Base-by-base conservation (phyloP, 805 yeast genomes). In the Naumovozyma dairenensis region DNA sequence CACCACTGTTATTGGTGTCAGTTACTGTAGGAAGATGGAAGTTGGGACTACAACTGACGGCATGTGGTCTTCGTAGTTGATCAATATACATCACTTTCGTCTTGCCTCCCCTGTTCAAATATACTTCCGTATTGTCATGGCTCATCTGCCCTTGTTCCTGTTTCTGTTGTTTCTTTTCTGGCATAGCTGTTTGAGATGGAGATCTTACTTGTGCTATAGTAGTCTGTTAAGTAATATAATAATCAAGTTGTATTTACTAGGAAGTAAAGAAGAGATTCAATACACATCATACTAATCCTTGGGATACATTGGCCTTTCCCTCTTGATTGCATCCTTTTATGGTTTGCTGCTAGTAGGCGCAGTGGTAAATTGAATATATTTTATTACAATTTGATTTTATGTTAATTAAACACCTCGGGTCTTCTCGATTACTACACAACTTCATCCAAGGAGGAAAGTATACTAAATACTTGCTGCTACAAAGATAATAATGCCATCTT, bases 1-100 rank as follows among this genome's bases (percentile, higher is more conserved):
- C 53, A 12, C 52, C 49, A 13, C 47, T 25, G 16, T 21, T 25
- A 6, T 22, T n/a, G 20, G 21, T 31, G n/a, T 14, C 16, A 33
- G 13, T 4, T 21, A 16, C 13, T 30, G 25, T 21, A 19, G 21
- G 29, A 18, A 21, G 20, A 20, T 20, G n/a, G 15, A 30, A 34
- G 13, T 25, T 13, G n/a, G 35, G 25, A 28, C 37, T 32, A 6
- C 40, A 38, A 4, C 38, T 29, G 13, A 47, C 40, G 4, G 53
- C 38, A 28, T 51, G 56, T 3, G 59, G 59, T 24, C 33, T 44
- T 17, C 48, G 35, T 15, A 54, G 25, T n/a, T 36, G 36, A 10
- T 46, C 48, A 7, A 46, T 36, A 19, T 46, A 40, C 10, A 54
- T 38, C 14, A 41, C 41, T n/a, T 39, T 47, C 3, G 29, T 31